Conservation (phyloP, 805 yeast genomes). For the Babjeviella inositovora region DNA sequence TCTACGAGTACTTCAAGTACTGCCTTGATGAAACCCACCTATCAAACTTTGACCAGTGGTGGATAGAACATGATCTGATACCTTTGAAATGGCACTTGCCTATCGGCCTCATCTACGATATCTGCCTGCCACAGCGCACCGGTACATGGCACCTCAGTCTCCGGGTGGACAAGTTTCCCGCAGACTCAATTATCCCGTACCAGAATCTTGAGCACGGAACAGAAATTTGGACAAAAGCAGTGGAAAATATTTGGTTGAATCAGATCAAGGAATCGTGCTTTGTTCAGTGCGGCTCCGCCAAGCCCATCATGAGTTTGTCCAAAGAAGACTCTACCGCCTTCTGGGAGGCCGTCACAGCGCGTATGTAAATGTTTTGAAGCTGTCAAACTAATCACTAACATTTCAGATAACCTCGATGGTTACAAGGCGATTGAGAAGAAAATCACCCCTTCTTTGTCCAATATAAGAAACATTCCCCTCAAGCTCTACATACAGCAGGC, state of each 20-base stretch:
- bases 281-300: constrained; percentile 63
- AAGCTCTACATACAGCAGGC: constrained; percentile 25
- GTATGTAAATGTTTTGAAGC: constrained; percentile 10
- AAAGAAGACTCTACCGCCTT: constrained; percentile 38
- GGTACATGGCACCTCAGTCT: no score
- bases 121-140: constrained; percentile 23
- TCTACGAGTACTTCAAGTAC: constrained; percentile 20
- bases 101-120: constrained; percentile 50
- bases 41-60: constrained; percentile 16
- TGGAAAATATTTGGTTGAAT: constrained; percentile 50
- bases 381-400: constrained; percentile 7
- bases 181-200: constrained; percentile 2
- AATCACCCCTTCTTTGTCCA: constrained; percentile 8
- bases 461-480: constrained; percentile 25
- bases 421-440: constrained; percentile 8
- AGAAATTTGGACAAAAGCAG: constrained; percentile 12
- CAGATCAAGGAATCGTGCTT: constrained; percentile 73
- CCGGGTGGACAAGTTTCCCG: constrained; percentile 2
- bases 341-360: constrained; percentile 32
- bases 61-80: constrained; percentile 52
- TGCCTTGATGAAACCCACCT: constrained; percentile 9
- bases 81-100: constrained; percentile 74
- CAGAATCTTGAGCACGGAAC: no score
- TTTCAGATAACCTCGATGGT: constrained; percentile 4
- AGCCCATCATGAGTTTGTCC: constrained; percentile 64